phyloP scores from a whole-genome alignment of 2,329 filamentous ascomycete genomes.

The Mollisia scopiformis region DNA sequence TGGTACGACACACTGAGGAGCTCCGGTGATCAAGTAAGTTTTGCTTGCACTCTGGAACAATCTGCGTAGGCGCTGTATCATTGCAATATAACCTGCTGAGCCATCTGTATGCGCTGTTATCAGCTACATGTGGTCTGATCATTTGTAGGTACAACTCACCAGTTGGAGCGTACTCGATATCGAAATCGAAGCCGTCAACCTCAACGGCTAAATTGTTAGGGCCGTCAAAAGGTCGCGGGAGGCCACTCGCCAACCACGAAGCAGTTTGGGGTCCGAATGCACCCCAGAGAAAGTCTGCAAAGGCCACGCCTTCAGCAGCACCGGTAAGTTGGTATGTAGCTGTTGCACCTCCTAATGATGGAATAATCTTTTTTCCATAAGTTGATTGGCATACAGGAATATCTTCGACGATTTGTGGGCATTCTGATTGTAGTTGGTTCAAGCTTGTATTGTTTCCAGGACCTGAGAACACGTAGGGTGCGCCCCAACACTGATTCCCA shows the following conservation, averaged over 20 bases:
- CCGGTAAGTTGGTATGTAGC: conserved; percentile 41
- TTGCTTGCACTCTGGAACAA: conserved; percentile 21
- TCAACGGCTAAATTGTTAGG: conserved; percentile 6
- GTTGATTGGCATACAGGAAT: conserved; percentile 39
- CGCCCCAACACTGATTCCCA: conserved; percentile 42
- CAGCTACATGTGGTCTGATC: too few species aligned
- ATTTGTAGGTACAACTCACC: conserved; percentile 2
- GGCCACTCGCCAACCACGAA: conserved; percentile 30
- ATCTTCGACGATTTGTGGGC: conserved; percentile 37
- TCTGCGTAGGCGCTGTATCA: conserved; percentile 24
- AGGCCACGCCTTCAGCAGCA: conserved; percentile 36
- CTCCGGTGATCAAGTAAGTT: conserved; percentile 25
- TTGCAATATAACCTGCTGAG: conserved; percentile 23
- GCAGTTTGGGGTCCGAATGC: conserved; percentile 41
- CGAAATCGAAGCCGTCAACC: conserved; percentile 32
- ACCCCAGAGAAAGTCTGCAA: conserved; percentile 41
- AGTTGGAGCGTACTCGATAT: conserved; percentile 24
- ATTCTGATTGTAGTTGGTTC: conserved; percentile 37
- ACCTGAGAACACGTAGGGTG: conserved; percentile 33
- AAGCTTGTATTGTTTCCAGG: conserved; percentile 28
- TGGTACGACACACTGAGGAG: conserved; percentile 27
- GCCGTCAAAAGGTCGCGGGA: conserved; percentile 27
- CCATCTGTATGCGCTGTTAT: conserved; percentile 9
- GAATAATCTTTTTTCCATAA: conserved; percentile 41
- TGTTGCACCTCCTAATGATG: conserved; percentile 40